Base-by-base conservation (phyloP, 257 asterid genomes). In the Nicotiana paniculata region DNA sequence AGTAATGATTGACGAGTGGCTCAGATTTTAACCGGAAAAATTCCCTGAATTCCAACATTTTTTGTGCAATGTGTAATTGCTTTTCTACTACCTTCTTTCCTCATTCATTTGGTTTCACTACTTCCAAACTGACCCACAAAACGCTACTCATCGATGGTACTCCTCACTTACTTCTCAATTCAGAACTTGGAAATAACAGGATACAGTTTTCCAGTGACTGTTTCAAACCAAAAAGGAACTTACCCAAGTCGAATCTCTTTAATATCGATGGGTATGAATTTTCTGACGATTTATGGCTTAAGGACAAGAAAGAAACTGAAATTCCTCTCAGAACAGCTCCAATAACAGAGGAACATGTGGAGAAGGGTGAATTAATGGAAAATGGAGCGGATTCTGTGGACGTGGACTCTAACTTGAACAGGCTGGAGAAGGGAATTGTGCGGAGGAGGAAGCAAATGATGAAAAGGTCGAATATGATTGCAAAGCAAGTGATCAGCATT, bases 401-500 rank as follows among this genome's bases (percentile, higher is more conserved):
- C 9, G 53, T 67, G 32, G 85, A 58, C 70, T 59, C 82, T 75
- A 59, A 85, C 13, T 58, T 83, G 55, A 83, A 80, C 51, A 2
- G 51, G 76, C 67, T 83, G 74, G 85, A 74, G 78, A 89, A 76
- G 46, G 54, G 76, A 7, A 83, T 32, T 77, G 66, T 83, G 77
- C 79, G 59, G 82, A 84, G 77, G 81, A 87, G 88, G 87, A 84
- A 89, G 82, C 92, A 85, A 79, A 84, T 81, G 90, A 77, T 87
- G 89, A 89, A 87, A 88, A 91, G 93, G 85, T 89, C 93, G 13
- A 86, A 67, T 83, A 28, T 91, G 62, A 89, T 91, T 80, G 97
- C 97, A 1, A 92, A 92, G 89, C 97, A 92, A 88, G 97, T 92
- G 21, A 91, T 92, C 87, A 86, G 92, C 86, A 86, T 90, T 81